Percentiles rank a stretch among this genome's conserved stretches.
These are phyloP conservation scores for Heritiera fomes DNA, from an alignment of 345 rosid species.

Conservation along the genomic window DNA sequence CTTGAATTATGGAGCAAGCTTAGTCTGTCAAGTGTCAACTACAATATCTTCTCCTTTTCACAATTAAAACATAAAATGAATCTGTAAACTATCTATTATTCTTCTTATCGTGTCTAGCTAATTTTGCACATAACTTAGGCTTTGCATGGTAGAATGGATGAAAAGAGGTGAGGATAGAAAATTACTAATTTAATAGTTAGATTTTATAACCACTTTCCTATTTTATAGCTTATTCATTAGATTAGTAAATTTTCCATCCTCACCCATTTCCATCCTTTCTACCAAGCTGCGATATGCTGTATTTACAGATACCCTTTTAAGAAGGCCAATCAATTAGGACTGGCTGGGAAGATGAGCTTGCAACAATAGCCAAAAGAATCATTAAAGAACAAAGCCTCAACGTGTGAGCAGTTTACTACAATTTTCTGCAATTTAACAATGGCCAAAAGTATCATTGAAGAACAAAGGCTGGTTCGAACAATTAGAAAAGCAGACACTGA, in stretches of 20 bases:
- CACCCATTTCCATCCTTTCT: too few species aligned
- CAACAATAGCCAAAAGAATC: slow-evolving; percentile 24
- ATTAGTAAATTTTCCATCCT: too few species aligned
- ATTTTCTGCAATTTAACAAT: not conserved
- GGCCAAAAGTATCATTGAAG: slow-evolving; percentile 30
- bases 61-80: too few species aligned
- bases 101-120: not conserved
- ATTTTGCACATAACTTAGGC: not conserved
- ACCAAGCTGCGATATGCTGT: not conserved
- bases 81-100: not conserved
- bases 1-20: not conserved
- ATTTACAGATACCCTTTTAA: slow-evolving; percentile 24
- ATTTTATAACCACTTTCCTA: too few species aligned
- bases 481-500: not conserved
- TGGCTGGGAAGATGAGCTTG: slow-evolving; percentile 33
- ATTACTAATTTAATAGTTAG: too few species aligned
- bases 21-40: not conserved
- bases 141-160: too few species aligned
- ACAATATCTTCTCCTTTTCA: not conserved
- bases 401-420: slow-evolving; percentile 7
- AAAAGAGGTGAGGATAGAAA: too few species aligned
- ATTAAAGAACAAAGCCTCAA: slow-evolving; percentile 26
- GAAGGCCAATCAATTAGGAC: slow-evolving; percentile 25
- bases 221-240: too few species aligned
- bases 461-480: not conserved